Evolutionary conservation across 75 land plant species (phyloP).

Genomic region (Cunninghamia lanceolata): DNA sequence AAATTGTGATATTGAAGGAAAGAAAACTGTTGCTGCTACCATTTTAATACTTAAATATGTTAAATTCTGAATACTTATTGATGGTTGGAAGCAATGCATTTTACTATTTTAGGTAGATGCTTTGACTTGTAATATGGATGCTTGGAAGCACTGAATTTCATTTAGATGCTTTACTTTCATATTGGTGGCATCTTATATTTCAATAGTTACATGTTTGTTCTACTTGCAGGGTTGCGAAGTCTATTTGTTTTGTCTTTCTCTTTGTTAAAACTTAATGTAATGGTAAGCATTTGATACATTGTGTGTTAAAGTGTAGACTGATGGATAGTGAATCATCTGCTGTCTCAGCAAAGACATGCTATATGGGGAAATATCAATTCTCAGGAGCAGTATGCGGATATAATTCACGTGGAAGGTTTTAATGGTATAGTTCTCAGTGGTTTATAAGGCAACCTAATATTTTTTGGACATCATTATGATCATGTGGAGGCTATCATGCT

Average conservation of each 20-base stretch:
- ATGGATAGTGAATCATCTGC: conserved; percentile 13
- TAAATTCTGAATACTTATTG: not conserved
- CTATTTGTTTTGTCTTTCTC: not conserved
- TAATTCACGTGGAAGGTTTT: conserved; percentile 10
- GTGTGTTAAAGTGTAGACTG: conserved; percentile 7
- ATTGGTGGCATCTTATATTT: not conserved
- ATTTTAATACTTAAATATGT: not conserved
- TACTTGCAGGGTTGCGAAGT: conserved; percentile 1
- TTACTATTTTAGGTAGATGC: not conserved
- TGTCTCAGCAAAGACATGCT: conserved; percentile 16
- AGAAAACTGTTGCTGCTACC: not conserved
- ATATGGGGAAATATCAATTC: conserved; percentile 11
- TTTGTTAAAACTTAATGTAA: not conserved
- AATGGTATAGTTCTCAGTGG: conserved; percentile 10
- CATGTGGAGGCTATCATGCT: conserved; percentile 9
- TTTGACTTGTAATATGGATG: not conserved
- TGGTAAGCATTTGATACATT: conserved; percentile 5
- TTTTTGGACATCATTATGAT: conserved; percentile 9
- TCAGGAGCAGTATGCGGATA: conserved; percentile 14
- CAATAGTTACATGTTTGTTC: conserved; percentile 2
- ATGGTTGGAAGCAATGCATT: not conserved
- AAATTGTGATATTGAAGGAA: not conserved
- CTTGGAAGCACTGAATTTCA: not conserved
- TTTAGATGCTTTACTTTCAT: not conserved
- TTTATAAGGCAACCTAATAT: conserved; percentile 12